Base-by-base conservation (phyloP, 805 yeast genomes). In the Allodekkera sacchari region DNA sequence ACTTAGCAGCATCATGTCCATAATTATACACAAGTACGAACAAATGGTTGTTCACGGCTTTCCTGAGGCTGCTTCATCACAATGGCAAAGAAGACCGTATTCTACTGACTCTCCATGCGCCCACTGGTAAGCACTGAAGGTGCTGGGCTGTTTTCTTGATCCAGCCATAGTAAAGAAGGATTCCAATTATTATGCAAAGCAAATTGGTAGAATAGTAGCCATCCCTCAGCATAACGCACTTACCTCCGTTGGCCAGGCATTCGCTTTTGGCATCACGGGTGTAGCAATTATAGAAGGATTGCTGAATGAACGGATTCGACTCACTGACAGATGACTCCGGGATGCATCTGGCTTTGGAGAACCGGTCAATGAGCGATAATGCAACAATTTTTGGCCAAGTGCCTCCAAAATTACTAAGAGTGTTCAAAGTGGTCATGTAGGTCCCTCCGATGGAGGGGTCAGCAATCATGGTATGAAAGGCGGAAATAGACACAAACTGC, bases 371-470 rank as follows among this genome's bases (percentile, higher is more conserved):
- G 56, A 87, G 65, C 37, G 66, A 72, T 43, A 87, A 68, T 2
- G 89, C 77, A 20, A 92, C 62, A n/a, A 84, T 61, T 33, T 85
- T 68, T 2, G 98, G 98, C 98, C 98, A 92, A 27, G 94, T 92
- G 8, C 98, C 98, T 16, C 98, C 98, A 36, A 89, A 67, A 53
- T 92, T 92, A 25, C 94, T 76, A 29, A 92, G 64, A 0, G 98
- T 92, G 56, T 92, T 92, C 36, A 92, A 64, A 1, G 95, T 78
- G 1, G 98, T 92, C 97, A 92, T 89, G 55, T 92, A 92, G 0
- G 98, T 92, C 2, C 98, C 98, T 12, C 98, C 98, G 46, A 92
- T 83, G 13, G 77, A 59, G 0, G 98, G 97, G 52, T 92, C 98
- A 2, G 98, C 95, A 33, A 92, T 83, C 45, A 79, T 77, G 3